Base-by-base conservation (phyloP, 257 asterid species). In the Ilex asprella region DNA sequence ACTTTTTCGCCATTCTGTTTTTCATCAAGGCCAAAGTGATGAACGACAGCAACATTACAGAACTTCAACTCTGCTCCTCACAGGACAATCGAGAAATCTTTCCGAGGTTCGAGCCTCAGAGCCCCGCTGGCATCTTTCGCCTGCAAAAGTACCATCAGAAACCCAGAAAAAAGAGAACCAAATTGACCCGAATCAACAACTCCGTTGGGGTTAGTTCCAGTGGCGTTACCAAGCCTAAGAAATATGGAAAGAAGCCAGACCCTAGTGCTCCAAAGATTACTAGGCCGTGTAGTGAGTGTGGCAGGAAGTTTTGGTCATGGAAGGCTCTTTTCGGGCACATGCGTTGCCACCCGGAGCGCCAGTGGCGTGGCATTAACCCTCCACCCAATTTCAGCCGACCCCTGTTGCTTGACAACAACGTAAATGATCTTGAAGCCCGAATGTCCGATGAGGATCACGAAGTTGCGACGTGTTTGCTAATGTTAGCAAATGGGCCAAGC, bases 281-380 rank as follows among this genome's bases (percentile, higher is more conserved):
- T 1, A 46, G 62, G 30, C 95, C 99, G 0, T 89, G 99, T 68
- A 80, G 78, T 12, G 99, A 86, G 58, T 92, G 99, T 70, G 97
- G 97, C 30, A 76, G 73, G 62, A 79, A 62, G 41, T 92, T 92
- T 69, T 82, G 84, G 89, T 89, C 99, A 1, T 63, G 73, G 86
- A 92, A 92, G 59, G 99, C 99, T 15, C 99, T 92, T 51, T 92
- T 81, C 61, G 99, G 99, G 54, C 99, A 92, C 74, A 92, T 92
- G 99, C 90, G 99, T 44, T 92, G 99, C 78, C 99, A 92, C 72
- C 99, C 99, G 0, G 96, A 89, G 61, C 90, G 99, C 12, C 79
- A 82, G 43, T 92, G 97, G 97, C 84, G 99, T 0, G 99, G 99
- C 0, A 89, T 92, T 10, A 89, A 73, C 65, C 96, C 95, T 0